Evolutionary conservation across 768 basidiomycete species (phyloP).

Genomic region (Floccularia luteovirens): DNA sequence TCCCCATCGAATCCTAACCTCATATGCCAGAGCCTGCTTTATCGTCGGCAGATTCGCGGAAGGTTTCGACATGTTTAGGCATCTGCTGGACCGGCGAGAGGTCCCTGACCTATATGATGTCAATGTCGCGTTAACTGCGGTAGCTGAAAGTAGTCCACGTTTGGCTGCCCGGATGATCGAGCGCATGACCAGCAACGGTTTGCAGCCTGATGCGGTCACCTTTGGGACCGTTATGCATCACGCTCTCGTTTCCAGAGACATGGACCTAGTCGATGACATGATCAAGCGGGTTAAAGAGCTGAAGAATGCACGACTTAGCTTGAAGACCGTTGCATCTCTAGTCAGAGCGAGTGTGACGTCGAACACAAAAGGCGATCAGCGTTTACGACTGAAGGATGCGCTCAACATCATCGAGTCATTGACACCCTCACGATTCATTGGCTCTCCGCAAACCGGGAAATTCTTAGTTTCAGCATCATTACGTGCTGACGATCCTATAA

Average conservation of each 20-base stretch:
- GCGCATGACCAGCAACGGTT: conserved; percentile 38
- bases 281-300: conserved; percentile 27
- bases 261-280: conserved; percentile 33
- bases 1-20: conserved; percentile 43
- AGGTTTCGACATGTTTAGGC: conserved; percentile 39
- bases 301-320: conserved; percentile 27
- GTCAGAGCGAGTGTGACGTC: conserved; percentile 31
- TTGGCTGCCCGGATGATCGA: conserved; percentile 38
- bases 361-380: conserved; percentile 15
- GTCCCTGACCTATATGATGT: conserved; percentile 57
- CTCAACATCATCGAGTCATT: conserved; percentile 33
- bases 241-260: conserved; percentile 38
- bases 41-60: conserved; percentile 39
- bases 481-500: conserved; percentile 32
- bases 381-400: conserved; percentile 27
- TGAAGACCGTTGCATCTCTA: conserved; percentile 41
- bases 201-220: conserved; percentile 45
- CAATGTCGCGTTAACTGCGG: conserved; percentile 50
- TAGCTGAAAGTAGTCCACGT: conserved; percentile 41
- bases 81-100: conserved; percentile 39
- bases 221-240: conserved; percentile 58
- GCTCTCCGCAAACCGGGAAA: conserved; percentile 41
- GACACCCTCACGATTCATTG: conserved; percentile 22
- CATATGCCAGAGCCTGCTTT: conserved; percentile 57
- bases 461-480: conserved; percentile 45